Evolutionary conservation across 2,329 filamentous ascomycete genomes (phyloP), one percentile per base, ranked within the genome.

Genomic region (Neonectria punicea): DNA sequence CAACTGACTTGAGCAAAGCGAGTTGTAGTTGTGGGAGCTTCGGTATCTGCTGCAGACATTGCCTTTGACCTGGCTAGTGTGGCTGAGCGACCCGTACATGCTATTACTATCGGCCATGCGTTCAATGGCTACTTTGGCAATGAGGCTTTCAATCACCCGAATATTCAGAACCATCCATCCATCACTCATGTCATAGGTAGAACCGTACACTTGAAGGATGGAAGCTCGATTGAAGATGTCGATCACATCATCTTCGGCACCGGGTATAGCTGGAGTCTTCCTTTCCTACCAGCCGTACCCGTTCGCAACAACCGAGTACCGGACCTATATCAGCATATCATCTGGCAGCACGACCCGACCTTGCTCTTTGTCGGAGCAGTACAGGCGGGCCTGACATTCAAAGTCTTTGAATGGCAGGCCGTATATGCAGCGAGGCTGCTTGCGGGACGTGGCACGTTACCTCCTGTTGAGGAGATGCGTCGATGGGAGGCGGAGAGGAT

Each of bases 361-460:
- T 76, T 90, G 11, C 76, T 85, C 4, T 90, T 89, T 70, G 80
- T 89, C 13, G 88, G 87, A 53, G 88, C 87, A 5, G 86, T 84
- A 1, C 78, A 79, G 6, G 84, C 85, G 0, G 86, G 86, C 0
- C 75, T 92, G 36, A 91, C 89, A 0, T 91, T 92, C 78, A 90
- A 89, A 72, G 83, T 90, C 22, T 90, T 90, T 63, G 89, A 91
- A 77, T 90, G 87, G 86, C 89, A 91, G 72, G 87, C 88, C 5
- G 88, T 90, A 0, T 81, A 87, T 1, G 87, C 84, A 0, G 88
- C 89, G 1, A 80, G 88, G 0, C 75, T 89, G 4, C 80, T 91
- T 0, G 84, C 89, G 0, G 86, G 87, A 0, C 80, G 86, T 1
- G 83, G 83, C 0, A 76, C 70, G 2, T 75, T 90, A 10, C 89